Conservation (phyloP, 2,329 filamentous ascomycete genomes). For the Fusarium temperatum region DNA sequence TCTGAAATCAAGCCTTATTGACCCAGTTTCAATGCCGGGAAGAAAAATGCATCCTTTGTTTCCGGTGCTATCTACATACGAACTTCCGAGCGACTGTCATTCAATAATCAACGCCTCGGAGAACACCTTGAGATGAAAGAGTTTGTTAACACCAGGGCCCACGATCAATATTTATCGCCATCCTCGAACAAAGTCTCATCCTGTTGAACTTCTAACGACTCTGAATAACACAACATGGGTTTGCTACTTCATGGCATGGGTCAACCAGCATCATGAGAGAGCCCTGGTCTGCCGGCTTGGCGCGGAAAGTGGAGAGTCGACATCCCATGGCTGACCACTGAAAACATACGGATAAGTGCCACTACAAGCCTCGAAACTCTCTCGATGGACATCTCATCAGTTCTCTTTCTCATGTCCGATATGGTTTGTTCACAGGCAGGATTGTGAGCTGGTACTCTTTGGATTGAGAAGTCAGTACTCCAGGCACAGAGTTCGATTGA, state of each 20-base stretch:
- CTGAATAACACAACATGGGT: background rate
- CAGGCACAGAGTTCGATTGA: background rate
- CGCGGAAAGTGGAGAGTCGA: conserved; percentile 21
- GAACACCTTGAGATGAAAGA: background rate
- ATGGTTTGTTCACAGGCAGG: background rate
- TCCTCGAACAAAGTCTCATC: conserved; percentile 33
- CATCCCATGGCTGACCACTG: conserved; percentile 28
- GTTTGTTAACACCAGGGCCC: background rate
- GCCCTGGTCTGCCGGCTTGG: conserved; percentile 9
- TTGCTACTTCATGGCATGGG: conserved; percentile 11
- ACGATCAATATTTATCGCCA: conserved; percentile 13
- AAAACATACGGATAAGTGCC: conserved; percentile 31
- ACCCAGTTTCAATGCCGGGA: conserved; percentile 36
- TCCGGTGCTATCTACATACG: conserved; percentile 13
- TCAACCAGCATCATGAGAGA: conserved; percentile 23
- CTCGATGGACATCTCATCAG: conserved; percentile 1
- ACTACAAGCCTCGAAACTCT: conserved; percentile 12
- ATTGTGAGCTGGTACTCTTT: background rate
- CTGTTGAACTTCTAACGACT: conserved; percentile 4
- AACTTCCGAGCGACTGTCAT: background rate
- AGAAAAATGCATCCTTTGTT: conserved; percentile 38
- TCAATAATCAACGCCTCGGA: background rate
- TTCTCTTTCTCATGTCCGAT: background rate
- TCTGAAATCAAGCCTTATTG: conserved; percentile 27
- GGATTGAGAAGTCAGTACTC: background rate